These are phyloP conservation scores for Teunomyces cretensis DNA, from an alignment of 805 yeast genomes.

Conservation along the genomic window DNA sequence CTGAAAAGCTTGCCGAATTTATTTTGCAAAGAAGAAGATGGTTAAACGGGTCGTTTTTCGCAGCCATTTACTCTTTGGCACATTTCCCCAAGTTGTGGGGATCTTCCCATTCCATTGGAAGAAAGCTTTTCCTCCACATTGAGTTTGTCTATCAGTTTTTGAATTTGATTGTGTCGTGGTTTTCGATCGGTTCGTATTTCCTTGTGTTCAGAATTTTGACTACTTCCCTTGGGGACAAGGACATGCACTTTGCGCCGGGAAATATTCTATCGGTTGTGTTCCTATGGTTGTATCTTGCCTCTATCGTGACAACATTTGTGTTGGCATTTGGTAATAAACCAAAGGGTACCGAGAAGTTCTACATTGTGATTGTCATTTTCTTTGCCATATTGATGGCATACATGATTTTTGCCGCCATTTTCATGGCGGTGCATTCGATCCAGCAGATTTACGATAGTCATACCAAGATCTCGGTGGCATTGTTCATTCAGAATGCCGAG, in stretches of 20 bases:
- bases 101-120: constrained; percentile 51
- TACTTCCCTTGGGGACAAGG: constrained; percentile 44
- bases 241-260: constrained; percentile 44
- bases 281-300: constrained; percentile 55
- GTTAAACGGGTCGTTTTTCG: constrained; percentile 71
- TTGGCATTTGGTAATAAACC: constrained; percentile 66
- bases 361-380: constrained; percentile 51
- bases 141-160: constrained; percentile 57
- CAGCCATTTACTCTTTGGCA: constrained; percentile 54
- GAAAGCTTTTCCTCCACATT: constrained; percentile 52
- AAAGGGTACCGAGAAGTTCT: constrained; percentile 56
- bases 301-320: constrained; percentile 58
- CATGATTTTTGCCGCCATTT: constrained; percentile 57
- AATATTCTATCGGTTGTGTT: constrained; percentile 51
- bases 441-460: constrained; percentile 31
- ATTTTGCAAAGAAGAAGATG: constrained; percentile 66
- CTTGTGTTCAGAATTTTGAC: constrained; percentile 63
- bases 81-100: constrained; percentile 57
- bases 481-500: constrained; percentile 47
- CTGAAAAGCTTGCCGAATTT: constrained; percentile 60
- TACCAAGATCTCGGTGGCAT: constrained; percentile 41
- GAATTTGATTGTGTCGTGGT: constrained; percentile 60
- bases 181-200: constrained; percentile 61
- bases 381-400: constrained; percentile 63
- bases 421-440: constrained; percentile 55